Evolutionary conservation across 1,284 basidiomycete species (phyloP).

Genomic region (Phaffia rhodozyma): DNA sequence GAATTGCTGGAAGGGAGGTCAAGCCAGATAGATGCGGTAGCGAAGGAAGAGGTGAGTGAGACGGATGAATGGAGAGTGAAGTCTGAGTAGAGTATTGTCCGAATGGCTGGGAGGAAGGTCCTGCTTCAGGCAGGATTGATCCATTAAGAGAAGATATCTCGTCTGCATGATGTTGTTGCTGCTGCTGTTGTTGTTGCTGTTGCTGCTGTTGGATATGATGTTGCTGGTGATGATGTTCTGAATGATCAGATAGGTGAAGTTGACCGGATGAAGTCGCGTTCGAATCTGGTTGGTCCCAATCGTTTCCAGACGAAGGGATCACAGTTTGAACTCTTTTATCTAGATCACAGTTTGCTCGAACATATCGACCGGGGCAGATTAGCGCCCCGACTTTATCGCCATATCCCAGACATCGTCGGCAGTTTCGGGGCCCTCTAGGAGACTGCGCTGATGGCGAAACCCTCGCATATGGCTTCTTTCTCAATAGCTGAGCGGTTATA

Average conservation of each 20-base stretch:
- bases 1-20: no score
- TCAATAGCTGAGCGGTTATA: no score
- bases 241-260: no score
- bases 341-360: slow-evolving; percentile 2
- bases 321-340: background rate
- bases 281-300: background rate
- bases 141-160: no score
- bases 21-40: no score
- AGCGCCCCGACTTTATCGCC: background rate
- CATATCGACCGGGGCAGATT: background rate
- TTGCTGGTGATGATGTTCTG: no score
- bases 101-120: no score
- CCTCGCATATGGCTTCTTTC: no score
- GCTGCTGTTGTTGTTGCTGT: background rate
- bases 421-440: background rate
- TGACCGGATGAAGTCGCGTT: background rate
- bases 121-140: no score
- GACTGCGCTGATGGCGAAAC: no score
- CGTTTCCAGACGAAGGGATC: background rate
- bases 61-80: background rate
- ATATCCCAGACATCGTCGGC: background rate
- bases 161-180: no score
- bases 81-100: no score
- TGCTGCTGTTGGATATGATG: background rate
- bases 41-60: background rate